Conservation (phyloP, 73 alveolate species). For the Effrenium voratum region DNA sequence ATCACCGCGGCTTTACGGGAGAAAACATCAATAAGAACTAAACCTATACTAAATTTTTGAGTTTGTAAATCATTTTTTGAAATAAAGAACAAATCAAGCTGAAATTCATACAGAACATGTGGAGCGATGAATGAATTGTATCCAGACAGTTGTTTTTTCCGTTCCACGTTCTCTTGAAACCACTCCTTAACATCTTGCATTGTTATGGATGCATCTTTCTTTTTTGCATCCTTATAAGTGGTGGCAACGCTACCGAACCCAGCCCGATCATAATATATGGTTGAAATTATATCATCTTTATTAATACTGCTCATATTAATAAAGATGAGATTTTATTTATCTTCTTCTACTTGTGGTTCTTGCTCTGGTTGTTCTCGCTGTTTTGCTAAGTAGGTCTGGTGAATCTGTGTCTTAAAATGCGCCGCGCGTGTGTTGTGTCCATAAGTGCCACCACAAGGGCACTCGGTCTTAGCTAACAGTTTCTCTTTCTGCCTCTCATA, state of each 20-base stretch:
- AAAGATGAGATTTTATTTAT: not conserved
- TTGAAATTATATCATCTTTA: not conserved
- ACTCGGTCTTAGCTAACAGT: not conserved
- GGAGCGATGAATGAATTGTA: not conserved
- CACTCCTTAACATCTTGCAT: not conserved
- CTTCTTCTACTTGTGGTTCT: not conserved
- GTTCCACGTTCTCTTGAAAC: not conserved
- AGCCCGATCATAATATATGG: not conserved
- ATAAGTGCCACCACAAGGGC: not conserved
- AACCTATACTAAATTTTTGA: no score
- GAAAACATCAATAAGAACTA: no score
- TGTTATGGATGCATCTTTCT: not conserved
- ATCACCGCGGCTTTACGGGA: no score
- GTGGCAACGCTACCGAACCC: not conserved
- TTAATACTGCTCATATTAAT: not conserved
- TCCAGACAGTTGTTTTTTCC: not conserved
- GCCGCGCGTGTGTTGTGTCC: not conserved
- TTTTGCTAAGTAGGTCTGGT: not conserved
- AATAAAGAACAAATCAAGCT: not conserved
- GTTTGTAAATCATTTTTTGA: not conserved
- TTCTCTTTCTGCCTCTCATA: no score
- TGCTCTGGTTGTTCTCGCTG: not conserved
- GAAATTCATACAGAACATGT: not conserved
- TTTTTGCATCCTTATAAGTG: not conserved
- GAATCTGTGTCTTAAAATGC: not conserved